Percentiles rank a stretch among this genome's conserved stretches.
Conservation (phyloP, 331 rosid genomes). For the Erythrophleum ivorense region DNA sequence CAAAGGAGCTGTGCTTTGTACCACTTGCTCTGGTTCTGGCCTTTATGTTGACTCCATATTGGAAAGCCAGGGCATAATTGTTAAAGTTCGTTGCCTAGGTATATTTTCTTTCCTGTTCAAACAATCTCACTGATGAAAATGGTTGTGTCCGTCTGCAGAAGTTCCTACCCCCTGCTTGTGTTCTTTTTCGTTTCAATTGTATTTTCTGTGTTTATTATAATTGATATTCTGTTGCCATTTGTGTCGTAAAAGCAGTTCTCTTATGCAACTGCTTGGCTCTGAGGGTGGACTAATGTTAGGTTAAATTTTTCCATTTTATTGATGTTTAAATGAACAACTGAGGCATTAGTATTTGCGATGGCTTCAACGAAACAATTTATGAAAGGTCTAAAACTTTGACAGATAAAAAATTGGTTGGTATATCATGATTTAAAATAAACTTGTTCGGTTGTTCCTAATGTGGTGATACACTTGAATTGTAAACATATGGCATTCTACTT, state of each 20-base stretch:
- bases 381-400: background rate
- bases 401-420: background rate
- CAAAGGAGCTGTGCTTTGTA: conserved; percentile 72
- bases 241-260: background rate
- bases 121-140: background rate
- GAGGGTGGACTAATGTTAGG: background rate
- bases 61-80: conserved; percentile 75
- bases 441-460: background rate
- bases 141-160: background rate
- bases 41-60: conserved; percentile 67
- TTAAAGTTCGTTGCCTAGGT: conserved; percentile 77
- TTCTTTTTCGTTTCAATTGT: background rate
- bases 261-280: conserved; percentile 1
- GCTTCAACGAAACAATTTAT: conserved; percentile 4
- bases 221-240: background rate
- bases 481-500: background rate
- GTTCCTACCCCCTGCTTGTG: background rate
- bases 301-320: background rate
- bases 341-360: background rate
- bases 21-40: conserved; percentile 77
- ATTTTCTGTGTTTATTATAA: background rate
- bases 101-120: conserved; percentile 20
- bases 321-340: conserved; percentile 54
- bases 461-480: conserved; percentile 1
- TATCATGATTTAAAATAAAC: background rate